phyloP scores from a whole-genome alignment of 495 filamentous ascomycete species.

The Penicillium macrosclerotiorum region DNA sequence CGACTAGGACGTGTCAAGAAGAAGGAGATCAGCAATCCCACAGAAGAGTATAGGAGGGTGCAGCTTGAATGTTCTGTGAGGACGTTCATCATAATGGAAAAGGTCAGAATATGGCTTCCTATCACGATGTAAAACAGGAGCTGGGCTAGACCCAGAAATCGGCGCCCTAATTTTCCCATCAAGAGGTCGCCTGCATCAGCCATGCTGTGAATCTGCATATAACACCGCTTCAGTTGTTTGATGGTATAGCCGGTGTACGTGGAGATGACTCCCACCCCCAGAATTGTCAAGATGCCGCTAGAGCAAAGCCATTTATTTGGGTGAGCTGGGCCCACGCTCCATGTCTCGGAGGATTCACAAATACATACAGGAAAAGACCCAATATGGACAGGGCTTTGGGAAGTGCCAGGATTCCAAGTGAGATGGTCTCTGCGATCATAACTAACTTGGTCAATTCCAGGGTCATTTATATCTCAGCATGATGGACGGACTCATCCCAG shows the following conservation, averaged over 20 bases:
- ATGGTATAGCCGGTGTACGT: conserved; percentile 71
- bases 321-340: too few relatives aligned
- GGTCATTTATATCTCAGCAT: too few relatives aligned
- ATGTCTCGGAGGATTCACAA: too few relatives aligned
- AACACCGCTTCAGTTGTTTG: conserved; percentile 63
- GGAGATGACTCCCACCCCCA: conserved; percentile 59
- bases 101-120: conserved; percentile 70
- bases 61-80: conserved; percentile 60
- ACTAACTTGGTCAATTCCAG: conserved; percentile 26
- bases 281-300: conserved; percentile 54
- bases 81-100: conserved; percentile 66
- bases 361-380: conserved; percentile 53
- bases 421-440: conserved; percentile 65
- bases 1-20: conserved; percentile 60
- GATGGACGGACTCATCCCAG: conserved; percentile 37
- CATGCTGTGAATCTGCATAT: conserved; percentile 63
- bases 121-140: conserved; percentile 63
- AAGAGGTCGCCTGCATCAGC: conserved; percentile 64
- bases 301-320: too few relatives aligned
- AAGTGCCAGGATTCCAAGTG: conserved; percentile 59
- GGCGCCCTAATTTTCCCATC: conserved; percentile 55
- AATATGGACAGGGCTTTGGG: conserved; percentile 56
- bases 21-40: conserved; percentile 59
- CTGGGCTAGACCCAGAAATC: conserved; percentile 57
- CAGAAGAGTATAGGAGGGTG: conserved; percentile 59